Base-by-base conservation (phyloP, 2,329 filamentous ascomycete species). In the Claviceps cyperi region DNA sequence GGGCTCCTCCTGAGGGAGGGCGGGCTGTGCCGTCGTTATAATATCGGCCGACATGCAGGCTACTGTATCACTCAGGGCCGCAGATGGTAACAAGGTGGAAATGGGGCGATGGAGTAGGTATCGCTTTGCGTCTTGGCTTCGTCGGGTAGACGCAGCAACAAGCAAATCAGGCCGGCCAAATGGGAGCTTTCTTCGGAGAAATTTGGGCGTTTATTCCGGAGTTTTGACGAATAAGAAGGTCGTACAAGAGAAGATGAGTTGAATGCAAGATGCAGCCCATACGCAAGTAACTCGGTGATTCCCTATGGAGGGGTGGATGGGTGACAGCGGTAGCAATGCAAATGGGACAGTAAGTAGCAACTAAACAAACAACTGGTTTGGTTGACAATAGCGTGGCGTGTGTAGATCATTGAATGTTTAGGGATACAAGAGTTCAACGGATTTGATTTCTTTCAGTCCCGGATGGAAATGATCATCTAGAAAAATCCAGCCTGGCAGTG, bases 41-140 rank as follows among this genome's bases (percentile, higher is more conserved):
- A 55, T 63, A 62, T 62, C 57, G 60, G 56, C 52, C 55, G 62
- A 58, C 60, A 60, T 63, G 63, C 60, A 61, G 60, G 47, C 38
- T 21, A 40, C 28, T 32, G 28, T 32, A 32, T 11, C 28, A 32
- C 28, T 32, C 28, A 32, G 9, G n/a, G 17, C 35, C 28, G 13
- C n/a, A 24, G 45, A 39, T 32, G 28, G 17, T 36, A 32, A 19
- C 14, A 36, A 35, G 9, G 28, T 32, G 47, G 22, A 44, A 40
- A 40, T 46, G 43, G 46, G 38, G 38, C 5, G 24, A 13, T 15
- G n/a, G 14, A 43, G 24, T 36, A 17, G 43, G 53, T 59, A 49
- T 44, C 38, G 55, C 28, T 32, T 54, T 54, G 54, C 52, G 56
- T 21, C 58, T 66, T 62, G 62, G 62, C 57, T 58, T 56, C 57